phyloP scores from a whole-genome alignment of 805 yeast genomes.

The Cyberlindnera euphorbiiphila region DNA sequence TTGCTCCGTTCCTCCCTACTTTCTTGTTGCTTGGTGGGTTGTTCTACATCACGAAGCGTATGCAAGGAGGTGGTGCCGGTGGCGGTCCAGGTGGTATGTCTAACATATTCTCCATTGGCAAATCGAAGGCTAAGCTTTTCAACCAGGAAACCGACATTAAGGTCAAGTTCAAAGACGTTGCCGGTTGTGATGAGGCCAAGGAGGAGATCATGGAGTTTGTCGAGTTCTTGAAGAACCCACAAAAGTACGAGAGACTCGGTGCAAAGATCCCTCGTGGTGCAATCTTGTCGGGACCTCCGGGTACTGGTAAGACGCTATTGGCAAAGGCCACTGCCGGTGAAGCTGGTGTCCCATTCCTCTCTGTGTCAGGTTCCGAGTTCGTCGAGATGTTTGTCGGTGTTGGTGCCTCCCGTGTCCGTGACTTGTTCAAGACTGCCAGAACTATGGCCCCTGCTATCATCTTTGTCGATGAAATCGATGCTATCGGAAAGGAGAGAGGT shows the following conservation, averaged over 20 bases:
- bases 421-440: slow-evolving; percentile 83
- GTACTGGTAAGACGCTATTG: slow-evolving; percentile 90
- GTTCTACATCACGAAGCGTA: slow-evolving; percentile 39
- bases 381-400: slow-evolving; percentile 98
- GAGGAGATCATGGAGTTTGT: slow-evolving; percentile 96
- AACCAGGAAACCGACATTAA: slow-evolving; percentile 82
- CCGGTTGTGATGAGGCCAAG: slow-evolving; percentile 93
- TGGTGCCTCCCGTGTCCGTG: slow-evolving; percentile 93
- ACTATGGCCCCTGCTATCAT: slow-evolving; percentile 87
- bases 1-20: slow-evolving; percentile 78
- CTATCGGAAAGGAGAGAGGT: slow-evolving; percentile 83
- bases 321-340: slow-evolving; percentile 98
- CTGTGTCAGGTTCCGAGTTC: slow-evolving; percentile 91
- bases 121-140: slow-evolving; percentile 74
- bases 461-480: slow-evolving; percentile 93
- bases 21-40: slow-evolving; percentile 74
- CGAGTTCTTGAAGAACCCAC: slow-evolving; percentile 78
- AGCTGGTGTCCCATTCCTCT: slow-evolving; percentile 89
- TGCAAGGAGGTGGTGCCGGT: slow-evolving; percentile 38
- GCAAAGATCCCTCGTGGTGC: slow-evolving; percentile 97
- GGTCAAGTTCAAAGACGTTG: slow-evolving; percentile 82
- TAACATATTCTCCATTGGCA: slow-evolving; percentile 74
- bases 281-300: slow-evolving; percentile 91
- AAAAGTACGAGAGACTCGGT: slow-evolving; percentile 80
- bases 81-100: slow-evolving; percentile 53